phyloP scores from a whole-genome alignment of 2,329 filamentous ascomycete species.

The Aspergillus eucalypticola region DNA sequence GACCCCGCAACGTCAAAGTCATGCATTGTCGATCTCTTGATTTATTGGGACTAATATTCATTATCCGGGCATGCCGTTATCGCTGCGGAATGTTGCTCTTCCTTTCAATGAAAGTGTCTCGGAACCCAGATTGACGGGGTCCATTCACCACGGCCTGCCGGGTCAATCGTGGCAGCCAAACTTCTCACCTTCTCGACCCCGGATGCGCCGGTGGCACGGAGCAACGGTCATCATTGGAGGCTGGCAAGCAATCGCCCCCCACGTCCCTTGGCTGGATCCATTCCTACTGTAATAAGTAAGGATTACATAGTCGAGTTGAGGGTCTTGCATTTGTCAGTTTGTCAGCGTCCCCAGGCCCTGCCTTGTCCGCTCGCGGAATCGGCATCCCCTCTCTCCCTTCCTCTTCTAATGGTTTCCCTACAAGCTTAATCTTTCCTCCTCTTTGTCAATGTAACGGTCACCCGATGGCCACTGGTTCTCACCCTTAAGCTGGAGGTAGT shows the following conservation, averaged over 20 bases:
- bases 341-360: slow-evolving; percentile 29
- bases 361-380: slow-evolving; percentile 24
- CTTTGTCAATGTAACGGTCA: slow-evolving; percentile 14
- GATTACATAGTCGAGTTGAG: slow-evolving; percentile 5
- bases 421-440: slow-evolving; percentile 6
- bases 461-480: slow-evolving; percentile 27
- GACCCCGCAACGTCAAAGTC: slow-evolving; percentile 4
- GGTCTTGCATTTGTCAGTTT: slow-evolving; percentile 21
- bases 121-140: too few species aligned
- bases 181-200: neutral
- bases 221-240: neutral
- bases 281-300: neutral
- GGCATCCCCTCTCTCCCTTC: slow-evolving; percentile 11
- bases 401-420: slow-evolving; percentile 2
- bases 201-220: slow-evolving; percentile 2
- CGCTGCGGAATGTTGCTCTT: neutral
- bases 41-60: neutral
- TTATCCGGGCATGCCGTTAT: neutral
- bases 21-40: slow-evolving; percentile 1
- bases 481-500: slow-evolving; percentile 22
- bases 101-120: too few species aligned
- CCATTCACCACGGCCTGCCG: too few species aligned
- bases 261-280: slow-evolving; percentile 1
- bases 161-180: neutral
- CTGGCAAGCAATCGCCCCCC: neutral